phyloP scores from a whole-genome alignment of 371 early-diverging fungal species.

The Mortierella polycephala region DNA sequence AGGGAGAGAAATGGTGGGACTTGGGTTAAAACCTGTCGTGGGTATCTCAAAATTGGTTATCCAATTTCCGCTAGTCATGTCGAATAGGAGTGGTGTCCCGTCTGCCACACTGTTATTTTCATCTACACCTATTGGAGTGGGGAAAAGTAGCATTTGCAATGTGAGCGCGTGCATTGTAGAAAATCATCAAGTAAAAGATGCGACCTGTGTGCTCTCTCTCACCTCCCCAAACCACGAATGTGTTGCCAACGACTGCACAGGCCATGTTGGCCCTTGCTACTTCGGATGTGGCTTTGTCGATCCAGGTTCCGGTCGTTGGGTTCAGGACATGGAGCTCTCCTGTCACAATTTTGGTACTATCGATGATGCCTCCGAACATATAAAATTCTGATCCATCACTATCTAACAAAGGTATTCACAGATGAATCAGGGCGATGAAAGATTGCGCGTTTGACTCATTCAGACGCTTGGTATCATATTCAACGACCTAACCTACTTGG shows the following conservation, averaged over 20 bases:
- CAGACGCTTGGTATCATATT: no score
- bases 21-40: no score
- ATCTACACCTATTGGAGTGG: no score
- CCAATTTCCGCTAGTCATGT: no score
- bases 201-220: not conserved
- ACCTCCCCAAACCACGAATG: conserved; percentile 36
- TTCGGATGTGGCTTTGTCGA: not conserved
- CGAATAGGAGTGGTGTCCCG: no score
- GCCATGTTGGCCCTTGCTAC: conserved; percentile 11
- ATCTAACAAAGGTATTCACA: not conserved
- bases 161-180: not conserved
- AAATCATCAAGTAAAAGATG: no score
- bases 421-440: no score
- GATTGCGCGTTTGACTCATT: no score
- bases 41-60: no score
- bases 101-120: no score
- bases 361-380: conserved; percentile 16
- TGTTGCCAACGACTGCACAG: conserved; percentile 8
- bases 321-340: conserved; percentile 5
- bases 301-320: not conserved
- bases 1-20: no score
- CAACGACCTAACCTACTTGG: conserved; percentile 12
- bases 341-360: not conserved
- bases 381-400: conserved; percentile 9
- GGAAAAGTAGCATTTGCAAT: not conserved